Conservation (phyloP, 345 rosid species). For the Hypericum perforatum region DNA sequence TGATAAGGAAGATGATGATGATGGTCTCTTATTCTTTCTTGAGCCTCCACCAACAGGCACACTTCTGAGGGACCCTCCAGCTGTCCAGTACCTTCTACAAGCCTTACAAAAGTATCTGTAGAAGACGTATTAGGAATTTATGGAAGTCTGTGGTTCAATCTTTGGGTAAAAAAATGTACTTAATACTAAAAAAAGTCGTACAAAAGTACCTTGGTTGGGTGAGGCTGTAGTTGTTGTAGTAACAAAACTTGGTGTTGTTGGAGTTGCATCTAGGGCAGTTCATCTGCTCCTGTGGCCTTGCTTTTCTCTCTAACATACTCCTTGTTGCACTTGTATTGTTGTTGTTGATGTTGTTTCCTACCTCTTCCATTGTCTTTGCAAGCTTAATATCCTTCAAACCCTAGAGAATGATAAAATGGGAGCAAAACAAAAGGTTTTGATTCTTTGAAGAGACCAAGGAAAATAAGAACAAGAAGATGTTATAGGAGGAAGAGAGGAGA, state of each 20-base stretch:
- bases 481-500: not conserved
- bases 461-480: not conserved
- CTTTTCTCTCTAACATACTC: slow-evolving; percentile 19
- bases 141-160: too few relatives aligned
- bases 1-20: slow-evolving; percentile 1
- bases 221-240: slow-evolving; percentile 21
- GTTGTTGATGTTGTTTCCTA: slow-evolving; percentile 3
- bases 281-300: slow-evolving; percentile 22
- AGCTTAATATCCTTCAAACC: slow-evolving; percentile 20
- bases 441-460: not conserved
- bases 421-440: not conserved
- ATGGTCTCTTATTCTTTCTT: slow-evolving; percentile 40
- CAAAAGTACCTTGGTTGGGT: slow-evolving; percentile 27
- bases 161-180: too few relatives aligned
- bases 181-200: too few relatives aligned
- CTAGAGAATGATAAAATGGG: slow-evolving; percentile 6
- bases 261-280: slow-evolving; percentile 28
- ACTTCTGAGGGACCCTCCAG: slow-evolving; percentile 48
- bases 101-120: slow-evolving; percentile 25
- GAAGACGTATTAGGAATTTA: slow-evolving; percentile 15
- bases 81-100: slow-evolving; percentile 40
- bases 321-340: slow-evolving; percentile 11
- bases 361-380: slow-evolving; percentile 18
- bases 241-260: slow-evolving; percentile 18
- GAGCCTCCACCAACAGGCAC: slow-evolving; percentile 55